phyloP scores from a whole-genome alignment of 2,329 filamentous ascomycete genomes.

The Cordyceps javanica region DNA sequence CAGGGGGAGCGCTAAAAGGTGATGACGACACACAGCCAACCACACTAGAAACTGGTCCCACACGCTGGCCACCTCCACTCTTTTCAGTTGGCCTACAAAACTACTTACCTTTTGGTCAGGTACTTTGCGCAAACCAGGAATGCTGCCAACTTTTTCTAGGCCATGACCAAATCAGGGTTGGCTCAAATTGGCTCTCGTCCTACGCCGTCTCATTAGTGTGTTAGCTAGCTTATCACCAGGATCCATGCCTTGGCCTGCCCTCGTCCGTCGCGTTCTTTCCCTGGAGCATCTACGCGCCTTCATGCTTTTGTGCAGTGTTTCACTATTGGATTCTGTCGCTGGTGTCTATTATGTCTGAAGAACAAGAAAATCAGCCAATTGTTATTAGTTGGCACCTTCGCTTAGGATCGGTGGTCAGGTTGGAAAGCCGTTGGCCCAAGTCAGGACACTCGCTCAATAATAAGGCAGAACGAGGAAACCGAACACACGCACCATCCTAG shows the following conservation, averaged over 20 bases:
- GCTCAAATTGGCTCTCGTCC: neutral
- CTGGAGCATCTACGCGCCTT: neutral
- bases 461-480: no score
- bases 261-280: neutral
- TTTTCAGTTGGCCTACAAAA: neutral
- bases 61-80: neutral
- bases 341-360: neutral
- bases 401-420: no score
- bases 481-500: no score
- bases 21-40: constrained; percentile 14
- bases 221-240: neutral
- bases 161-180: neutral
- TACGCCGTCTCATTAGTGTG: neutral
- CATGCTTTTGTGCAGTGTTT: no score
- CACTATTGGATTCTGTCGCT: no score
- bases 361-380: no score
- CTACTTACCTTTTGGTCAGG: no score
- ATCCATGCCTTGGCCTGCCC: neutral
- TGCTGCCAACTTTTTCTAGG: constrained; percentile 4
- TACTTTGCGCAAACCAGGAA: neutral
- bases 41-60: neutral
- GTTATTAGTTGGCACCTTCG: no score
- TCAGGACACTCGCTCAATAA: no score
- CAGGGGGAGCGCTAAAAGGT: constrained; percentile 4
- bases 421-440: no score